Evolutionary conservation across 2,329 filamentous ascomycete species (phyloP), one percentile per base, ranked within the genome.

Genomic region (Fusarium nodosum): DNA sequence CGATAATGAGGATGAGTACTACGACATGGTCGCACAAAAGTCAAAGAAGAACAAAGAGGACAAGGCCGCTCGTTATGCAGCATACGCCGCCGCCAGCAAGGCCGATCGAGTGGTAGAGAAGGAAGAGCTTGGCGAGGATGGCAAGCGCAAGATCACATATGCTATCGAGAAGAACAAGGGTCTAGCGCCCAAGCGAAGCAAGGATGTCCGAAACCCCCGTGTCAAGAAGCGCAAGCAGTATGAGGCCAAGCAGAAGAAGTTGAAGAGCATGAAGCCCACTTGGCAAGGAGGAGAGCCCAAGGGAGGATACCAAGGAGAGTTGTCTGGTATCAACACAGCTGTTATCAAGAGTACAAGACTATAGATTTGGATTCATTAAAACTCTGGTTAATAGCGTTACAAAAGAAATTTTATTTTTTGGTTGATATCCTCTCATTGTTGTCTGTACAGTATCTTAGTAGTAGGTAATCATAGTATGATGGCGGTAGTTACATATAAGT

Each of bases 171-270:
- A 98, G 88, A 99, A 99, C 82, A 97, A 97, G 87, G 96, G 96
- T 33, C 83, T 99, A 68, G 90, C 93, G 62, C 93, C 94, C 47
- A 91, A 92, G 80, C 87, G 95, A 69, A 97, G 92, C 86, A 98
- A 99, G 89, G 94, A 97, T 74, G 91, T 94, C 61, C 86, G 95
- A 68, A 99, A 99, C 82, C 94, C 96, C 36, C 87, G 96, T 79
- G 95, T 98, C 71, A 99, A 98, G 91, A 98, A 97, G 91, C 90
- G 93, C 81, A 93, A 93, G 89, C 94, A 93, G 88, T 99, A 89
- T 79, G 94, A 97, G 78, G 91, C 94, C 80, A 97, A 97, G 87
- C 92, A 95, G 88, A 98, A 97, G 92, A 97, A 98, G 86, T 82
- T 98, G 77, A 89, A 88, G 75, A 95, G 91, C 77, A 93, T 94